These are phyloP conservation scores for Aspergillus leporis DNA, from an alignment of 495 filamentous ascomycete genomes.

Conservation along the genomic window DNA sequence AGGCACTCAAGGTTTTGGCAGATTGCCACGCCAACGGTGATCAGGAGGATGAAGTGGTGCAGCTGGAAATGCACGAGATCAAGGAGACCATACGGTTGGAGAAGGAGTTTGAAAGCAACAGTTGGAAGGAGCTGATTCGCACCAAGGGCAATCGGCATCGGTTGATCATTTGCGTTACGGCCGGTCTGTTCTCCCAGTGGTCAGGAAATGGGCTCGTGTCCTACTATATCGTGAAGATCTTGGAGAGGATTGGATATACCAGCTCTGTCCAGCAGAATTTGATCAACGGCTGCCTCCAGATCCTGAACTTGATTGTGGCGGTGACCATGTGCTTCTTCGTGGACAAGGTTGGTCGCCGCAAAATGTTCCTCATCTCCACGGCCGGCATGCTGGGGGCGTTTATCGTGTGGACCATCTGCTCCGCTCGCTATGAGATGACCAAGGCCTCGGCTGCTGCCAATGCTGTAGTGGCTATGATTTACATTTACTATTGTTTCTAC, in stretches of 20 bases:
- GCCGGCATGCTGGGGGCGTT: constrained; percentile 59
- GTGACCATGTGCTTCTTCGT: constrained; percentile 56
- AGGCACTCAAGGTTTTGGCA: constrained; percentile 38
- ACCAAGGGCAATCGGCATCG: constrained; percentile 71
- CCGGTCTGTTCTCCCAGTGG: constrained; percentile 64
- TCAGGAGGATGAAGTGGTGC: constrained; percentile 26
- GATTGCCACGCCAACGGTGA: constrained; percentile 37
- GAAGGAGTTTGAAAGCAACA: constrained; percentile 33
- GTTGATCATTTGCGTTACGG: constrained; percentile 54
- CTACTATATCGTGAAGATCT: constrained; percentile 59
- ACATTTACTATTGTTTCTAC: constrained; percentile 59
- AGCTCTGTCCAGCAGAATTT: constrained; percentile 47
- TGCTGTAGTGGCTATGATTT: constrained; percentile 59
- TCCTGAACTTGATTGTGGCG: constrained; percentile 50
- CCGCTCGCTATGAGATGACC: constrained; percentile 52
- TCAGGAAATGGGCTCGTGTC: constrained; percentile 68
- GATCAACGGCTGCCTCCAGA: constrained; percentile 33
- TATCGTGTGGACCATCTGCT: constrained; percentile 59
- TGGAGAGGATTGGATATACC: constrained; percentile 56
- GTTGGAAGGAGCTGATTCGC: constrained; percentile 58
- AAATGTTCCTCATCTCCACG: constrained; percentile 59
- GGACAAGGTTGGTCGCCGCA: constrained; percentile 60
- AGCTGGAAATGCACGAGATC: constrained; percentile 38
- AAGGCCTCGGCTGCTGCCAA: constrained; percentile 44
- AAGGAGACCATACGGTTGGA: constrained; percentile 34